A percentile compares a stretch with the other conserved stretches of the same genome.
Evolutionary conservation across 176 grass and related monocot genomes (phyloP).

Genomic region (Saccharum officinarum): DNA sequence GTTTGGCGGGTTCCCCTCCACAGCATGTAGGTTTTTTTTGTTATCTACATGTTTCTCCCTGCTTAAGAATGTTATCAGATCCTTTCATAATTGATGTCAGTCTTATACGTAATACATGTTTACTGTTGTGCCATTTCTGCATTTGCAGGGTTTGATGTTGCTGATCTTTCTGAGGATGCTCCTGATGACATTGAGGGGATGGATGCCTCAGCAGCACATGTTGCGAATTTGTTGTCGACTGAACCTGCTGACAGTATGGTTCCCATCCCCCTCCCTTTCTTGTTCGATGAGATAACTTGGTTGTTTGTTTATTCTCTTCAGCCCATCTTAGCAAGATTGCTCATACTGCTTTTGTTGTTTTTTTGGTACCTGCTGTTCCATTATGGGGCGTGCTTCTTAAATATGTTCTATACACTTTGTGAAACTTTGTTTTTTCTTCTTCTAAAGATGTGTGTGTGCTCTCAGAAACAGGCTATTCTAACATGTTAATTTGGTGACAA

Average conservation of each 20-base stretch:
- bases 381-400: not conserved
- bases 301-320: not conserved
- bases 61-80: conserved; percentile 2
- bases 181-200: conserved; percentile 78
- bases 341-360: not conserved
- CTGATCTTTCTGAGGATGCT: conserved; percentile 80
- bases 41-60: conserved; percentile 4
- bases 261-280: not conserved
- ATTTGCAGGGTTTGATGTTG: conserved; percentile 88
- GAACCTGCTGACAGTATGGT: conserved; percentile 85
- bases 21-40: conserved; percentile 68
- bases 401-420: not conserved
- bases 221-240: conserved; percentile 92
- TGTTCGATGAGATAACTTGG: not conserved
- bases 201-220: conserved; percentile 92
- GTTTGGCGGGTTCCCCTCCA: conserved; percentile 89
- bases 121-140: not conserved
- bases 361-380: not conserved
- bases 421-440: not conserved
- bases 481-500: not conserved
- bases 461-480: conserved; percentile 9
- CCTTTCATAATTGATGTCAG: conserved; percentile 5
- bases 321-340: conserved; percentile 16
- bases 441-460: not conserved
- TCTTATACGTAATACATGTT: not conserved